These are phyloP conservation scores for Handroanthus guayacan DNA, from an alignment of 257 asterid genomes.

Conservation along the genomic window DNA sequence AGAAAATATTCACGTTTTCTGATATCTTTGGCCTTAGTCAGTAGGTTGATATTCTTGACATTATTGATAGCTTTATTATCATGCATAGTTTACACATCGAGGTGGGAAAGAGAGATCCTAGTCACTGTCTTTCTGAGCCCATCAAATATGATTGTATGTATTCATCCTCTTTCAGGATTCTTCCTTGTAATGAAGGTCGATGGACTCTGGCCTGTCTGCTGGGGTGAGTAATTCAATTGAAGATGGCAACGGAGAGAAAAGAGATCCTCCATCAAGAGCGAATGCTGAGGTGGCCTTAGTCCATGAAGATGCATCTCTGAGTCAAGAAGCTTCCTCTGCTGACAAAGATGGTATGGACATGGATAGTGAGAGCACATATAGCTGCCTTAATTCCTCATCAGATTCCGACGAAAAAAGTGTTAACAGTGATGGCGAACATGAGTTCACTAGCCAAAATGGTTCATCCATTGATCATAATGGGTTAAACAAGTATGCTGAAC, in stretches of 20 bases:
- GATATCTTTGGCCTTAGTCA: not conserved
- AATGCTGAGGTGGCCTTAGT: constrained; percentile 39
- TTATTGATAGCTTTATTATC: constrained; percentile 7
- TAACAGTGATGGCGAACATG: constrained; percentile 41
- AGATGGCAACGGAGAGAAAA: constrained; percentile 27
- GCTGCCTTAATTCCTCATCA: constrained; percentile 55
- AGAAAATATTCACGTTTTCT: not conserved
- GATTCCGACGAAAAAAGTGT: constrained; percentile 45
- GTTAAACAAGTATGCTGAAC: constrained; percentile 34
- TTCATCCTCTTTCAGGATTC: constrained; percentile 36
- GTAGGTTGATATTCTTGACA: constrained; percentile 1
- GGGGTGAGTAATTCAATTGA: constrained; percentile 31
- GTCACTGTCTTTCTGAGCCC: not conserved
- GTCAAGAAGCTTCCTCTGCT: constrained; percentile 43
- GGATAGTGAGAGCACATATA: constrained; percentile 62
- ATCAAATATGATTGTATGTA: not conserved
- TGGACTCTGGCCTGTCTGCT: constrained; percentile 48
- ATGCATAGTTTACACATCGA: constrained; percentile 16
- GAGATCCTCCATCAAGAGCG: constrained; percentile 24
- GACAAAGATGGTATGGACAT: constrained; percentile 46
- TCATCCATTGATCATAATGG: constrained; percentile 39
- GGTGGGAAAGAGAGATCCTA: constrained; percentile 12
- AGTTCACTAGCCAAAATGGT: constrained; percentile 46
- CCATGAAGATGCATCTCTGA: constrained; percentile 37
- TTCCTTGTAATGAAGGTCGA: constrained; percentile 47